These are phyloP conservation scores for Penicillium sp. DNA, from an alignment of 2,329 filamentous ascomycete species.

Conservation along the genomic window DNA sequence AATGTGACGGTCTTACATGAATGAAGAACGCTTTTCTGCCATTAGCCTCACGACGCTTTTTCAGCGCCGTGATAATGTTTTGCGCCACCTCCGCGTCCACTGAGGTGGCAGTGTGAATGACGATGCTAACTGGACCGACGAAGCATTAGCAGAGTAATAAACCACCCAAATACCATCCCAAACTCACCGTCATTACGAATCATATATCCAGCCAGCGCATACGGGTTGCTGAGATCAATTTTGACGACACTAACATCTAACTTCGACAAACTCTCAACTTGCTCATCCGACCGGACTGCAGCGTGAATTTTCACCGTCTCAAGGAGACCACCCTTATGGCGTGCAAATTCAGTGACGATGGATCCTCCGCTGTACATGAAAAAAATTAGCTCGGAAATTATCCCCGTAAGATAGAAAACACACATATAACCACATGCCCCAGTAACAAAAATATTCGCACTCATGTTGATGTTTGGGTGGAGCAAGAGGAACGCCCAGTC, in stretches of 20 bases:
- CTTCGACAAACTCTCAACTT: conserved; percentile 2
- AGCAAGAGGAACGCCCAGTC: not conserved
- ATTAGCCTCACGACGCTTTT: conserved; percentile 8
- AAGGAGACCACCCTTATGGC: not conserved
- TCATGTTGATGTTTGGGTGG: conserved; percentile 2
- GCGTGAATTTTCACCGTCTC: conserved; percentile 3
- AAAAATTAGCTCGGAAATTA: not conserved
- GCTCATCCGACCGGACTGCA: conserved; percentile 11
- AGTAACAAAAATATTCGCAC: conserved; percentile 10
- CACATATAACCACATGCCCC: conserved; percentile 7
- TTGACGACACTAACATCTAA: not conserved
- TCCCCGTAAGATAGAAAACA: not conserved
- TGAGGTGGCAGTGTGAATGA: conserved; percentile 12
- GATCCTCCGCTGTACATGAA: conserved; percentile 9
- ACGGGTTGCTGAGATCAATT: conserved; percentile 8
- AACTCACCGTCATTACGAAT: conserved; percentile 7
- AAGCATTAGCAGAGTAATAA: not conserved
- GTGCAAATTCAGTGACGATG: conserved; percentile 8
- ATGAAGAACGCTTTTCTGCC: conserved; percentile 10
- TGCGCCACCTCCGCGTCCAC: conserved; percentile 1
- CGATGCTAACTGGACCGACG: conserved; percentile 7
- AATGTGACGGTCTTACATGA: not conserved
- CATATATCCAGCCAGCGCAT: conserved; percentile 8
- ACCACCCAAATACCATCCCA: not conserved
- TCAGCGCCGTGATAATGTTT: conserved; percentile 7